Conservation (phyloP, 1,139 yeast genomes). For the Blastobotrys buckinghamii region DNA sequence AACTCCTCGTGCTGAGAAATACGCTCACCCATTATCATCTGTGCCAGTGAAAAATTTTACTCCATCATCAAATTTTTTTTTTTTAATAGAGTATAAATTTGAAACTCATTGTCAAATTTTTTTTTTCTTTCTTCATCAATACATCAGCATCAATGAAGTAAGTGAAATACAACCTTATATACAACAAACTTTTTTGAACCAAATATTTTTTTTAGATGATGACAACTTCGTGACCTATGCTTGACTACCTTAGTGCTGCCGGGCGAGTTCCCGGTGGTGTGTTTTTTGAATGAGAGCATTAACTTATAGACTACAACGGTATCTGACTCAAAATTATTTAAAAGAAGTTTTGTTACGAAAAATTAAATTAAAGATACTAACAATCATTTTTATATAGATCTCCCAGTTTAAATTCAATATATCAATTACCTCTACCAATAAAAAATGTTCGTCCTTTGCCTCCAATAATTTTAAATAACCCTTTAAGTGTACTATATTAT, state of each 20-base stretch:
- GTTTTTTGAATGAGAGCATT: slow-evolving; percentile 14
- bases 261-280: slow-evolving; percentile 14
- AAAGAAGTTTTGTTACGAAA: no score
- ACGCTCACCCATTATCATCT: no score
- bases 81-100: not conserved
- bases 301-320: slow-evolving; percentile 96
- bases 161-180: no score
- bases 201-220: slow-evolving; percentile 6
- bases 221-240: slow-evolving; percentile 9
- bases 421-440: slow-evolving; percentile 44
- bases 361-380: not conserved
- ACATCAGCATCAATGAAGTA: slow-evolving; percentile 5
- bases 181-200: no score
- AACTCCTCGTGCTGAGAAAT: no score
- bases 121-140: not conserved
- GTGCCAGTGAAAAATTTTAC: no score
- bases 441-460: slow-evolving; percentile 34
- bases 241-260: slow-evolving; percentile 11
- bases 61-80: no score
- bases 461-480: slow-evolving; percentile 34
- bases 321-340: slow-evolving; percentile 55
- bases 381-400: slow-evolving; percentile 5
- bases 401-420: slow-evolving; percentile 34
- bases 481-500: slow-evolving; percentile 31
- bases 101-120: not conserved